Conservation (phyloP, 2,329 filamentous ascomycete genomes). For the Tolypocladium endophyticum region DNA sequence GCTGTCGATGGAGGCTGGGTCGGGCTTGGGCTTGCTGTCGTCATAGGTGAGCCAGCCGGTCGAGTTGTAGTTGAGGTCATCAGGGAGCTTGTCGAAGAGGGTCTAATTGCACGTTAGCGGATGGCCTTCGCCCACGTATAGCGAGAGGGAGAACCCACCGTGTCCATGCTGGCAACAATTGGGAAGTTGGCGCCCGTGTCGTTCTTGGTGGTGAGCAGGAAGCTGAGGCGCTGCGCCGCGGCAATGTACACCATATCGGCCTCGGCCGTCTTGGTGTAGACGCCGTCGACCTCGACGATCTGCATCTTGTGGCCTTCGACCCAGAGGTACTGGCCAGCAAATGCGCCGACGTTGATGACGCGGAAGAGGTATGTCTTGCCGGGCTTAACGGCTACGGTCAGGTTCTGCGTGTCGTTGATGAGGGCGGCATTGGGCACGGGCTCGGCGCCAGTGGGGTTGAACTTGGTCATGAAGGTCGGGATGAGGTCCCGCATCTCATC, state of each 20-base stretch:
- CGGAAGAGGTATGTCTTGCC: slow-evolving; percentile 64
- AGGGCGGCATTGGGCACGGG: slow-evolving; percentile 59
- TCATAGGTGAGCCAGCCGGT: slow-evolving; percentile 57
- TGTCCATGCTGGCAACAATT: slow-evolving; percentile 61
- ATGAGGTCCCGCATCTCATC: slow-evolving; percentile 39
- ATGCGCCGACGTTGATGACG: slow-evolving; percentile 63
- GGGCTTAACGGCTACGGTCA: slow-evolving; percentile 48
- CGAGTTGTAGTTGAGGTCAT: slow-evolving; percentile 56
- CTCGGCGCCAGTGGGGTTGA: slow-evolving; percentile 47
- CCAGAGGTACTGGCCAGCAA: slow-evolving; percentile 57
- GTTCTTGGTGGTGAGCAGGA: slow-evolving; percentile 53
- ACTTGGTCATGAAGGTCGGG: slow-evolving; percentile 37
- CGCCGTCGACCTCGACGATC: slow-evolving; percentile 63
- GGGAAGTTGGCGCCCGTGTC: slow-evolving; percentile 53
- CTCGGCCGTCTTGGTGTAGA: slow-evolving; percentile 51
- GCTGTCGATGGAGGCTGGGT: slow-evolving; percentile 45
- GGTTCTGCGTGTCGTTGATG: slow-evolving; percentile 59
- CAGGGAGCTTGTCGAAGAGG: slow-evolving; percentile 59
- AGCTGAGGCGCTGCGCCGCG: slow-evolving; percentile 56
- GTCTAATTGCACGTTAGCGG: slow-evolving; percentile 23
- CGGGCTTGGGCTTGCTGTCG: slow-evolving; percentile 29
- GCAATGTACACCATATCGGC: slow-evolving; percentile 56
- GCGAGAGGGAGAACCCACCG: slow-evolving; percentile 24
- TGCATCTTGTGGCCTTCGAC: slow-evolving; percentile 57
- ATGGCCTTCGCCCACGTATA: background rate